phyloP scores from a whole-genome alignment of 495 filamentous ascomycete genomes.

The Podospora sp. region DNA sequence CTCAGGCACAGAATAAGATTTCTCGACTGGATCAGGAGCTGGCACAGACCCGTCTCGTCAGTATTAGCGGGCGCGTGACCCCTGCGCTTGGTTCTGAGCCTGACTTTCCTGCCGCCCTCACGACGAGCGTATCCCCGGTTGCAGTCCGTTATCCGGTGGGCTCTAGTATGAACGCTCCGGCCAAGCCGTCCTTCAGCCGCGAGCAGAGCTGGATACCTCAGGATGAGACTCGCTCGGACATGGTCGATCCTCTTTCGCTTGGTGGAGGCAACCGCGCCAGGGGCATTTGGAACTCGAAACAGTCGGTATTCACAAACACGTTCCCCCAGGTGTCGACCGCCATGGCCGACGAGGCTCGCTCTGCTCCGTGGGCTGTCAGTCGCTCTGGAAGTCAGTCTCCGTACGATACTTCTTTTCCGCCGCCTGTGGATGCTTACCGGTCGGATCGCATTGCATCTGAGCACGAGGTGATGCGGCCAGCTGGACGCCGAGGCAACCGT shows the following conservation, averaged over 20 bases:
- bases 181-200: slow-evolving; percentile 54
- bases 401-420: slow-evolving; percentile 33
- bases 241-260: slow-evolving; percentile 63
- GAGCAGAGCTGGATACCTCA: slow-evolving; percentile 63
- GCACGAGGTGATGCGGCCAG: slow-evolving; percentile 45
- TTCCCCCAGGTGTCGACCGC: slow-evolving; percentile 35
- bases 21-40: slow-evolving; percentile 83
- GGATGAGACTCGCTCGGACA: slow-evolving; percentile 69
- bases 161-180: slow-evolving; percentile 54
- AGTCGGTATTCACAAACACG: slow-evolving; percentile 34
- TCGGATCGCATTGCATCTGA: slow-evolving; percentile 50
- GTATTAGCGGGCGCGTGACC: slow-evolving; percentile 31
- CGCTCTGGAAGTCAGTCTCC: slow-evolving; percentile 37
- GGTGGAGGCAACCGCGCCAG: slow-evolving; percentile 62
- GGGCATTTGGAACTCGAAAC: slow-evolving; percentile 62
- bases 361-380: slow-evolving; percentile 40
- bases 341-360: slow-evolving; percentile 40
- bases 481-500: slow-evolving; percentile 43
- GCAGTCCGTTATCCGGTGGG: slow-evolving; percentile 29
- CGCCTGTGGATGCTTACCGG: slow-evolving; percentile 43
- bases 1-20: slow-evolving; percentile 77
- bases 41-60: slow-evolving; percentile 67
- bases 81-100: slow-evolving; percentile 29
- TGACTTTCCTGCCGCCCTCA: slow-evolving; percentile 31
- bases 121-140: slow-evolving; percentile 23